A percentile compares a stretch with the other conserved stretches of the same genome.
Conservation (phyloP, 306 rosid genomes). For the Gleditsia sinensis region DNA sequence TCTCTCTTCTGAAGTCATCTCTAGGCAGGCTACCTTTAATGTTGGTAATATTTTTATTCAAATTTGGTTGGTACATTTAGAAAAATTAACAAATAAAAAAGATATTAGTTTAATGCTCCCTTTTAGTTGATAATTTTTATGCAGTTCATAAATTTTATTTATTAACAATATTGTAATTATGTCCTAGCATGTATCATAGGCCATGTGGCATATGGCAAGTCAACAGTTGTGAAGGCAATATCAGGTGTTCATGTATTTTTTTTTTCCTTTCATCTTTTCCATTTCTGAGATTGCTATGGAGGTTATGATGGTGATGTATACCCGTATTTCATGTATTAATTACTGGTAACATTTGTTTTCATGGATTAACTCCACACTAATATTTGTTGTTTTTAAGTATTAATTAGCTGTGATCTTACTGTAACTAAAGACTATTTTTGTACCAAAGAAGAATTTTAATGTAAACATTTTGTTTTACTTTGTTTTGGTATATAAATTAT, state of each 20-base stretch:
- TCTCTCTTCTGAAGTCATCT: conserved; percentile 88
- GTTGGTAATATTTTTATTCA: conserved; percentile 53
- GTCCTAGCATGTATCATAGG: conserved; percentile 76
- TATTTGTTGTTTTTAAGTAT: too few species aligned
- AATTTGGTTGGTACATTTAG: not conserved
- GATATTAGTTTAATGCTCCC: not conserved
- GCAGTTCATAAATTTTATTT: too few species aligned
- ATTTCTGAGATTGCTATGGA: not conserved
- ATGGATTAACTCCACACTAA: too few species aligned
- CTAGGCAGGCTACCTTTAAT: conserved; percentile 93
- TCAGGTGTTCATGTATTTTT: conserved; percentile 85
- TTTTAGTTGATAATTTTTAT: conserved; percentile 8
- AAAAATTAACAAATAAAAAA: not conserved
- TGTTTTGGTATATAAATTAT: too few species aligned
- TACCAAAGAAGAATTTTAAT: too few species aligned
- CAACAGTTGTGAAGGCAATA: conserved; percentile 90
- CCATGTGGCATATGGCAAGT: conserved; percentile 96
- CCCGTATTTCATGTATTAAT: not conserved
- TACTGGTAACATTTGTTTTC: too few species aligned
- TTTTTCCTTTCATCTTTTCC: not conserved
- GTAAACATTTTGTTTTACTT: too few species aligned
- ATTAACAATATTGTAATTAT: too few species aligned
- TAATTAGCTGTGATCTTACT: too few species aligned
- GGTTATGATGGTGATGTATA: not conserved
- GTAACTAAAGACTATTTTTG: too few species aligned